These are phyloP conservation scores for Panus rudis DNA, from an alignment of 768 basidiomycete species.

Conservation along the genomic window DNA sequence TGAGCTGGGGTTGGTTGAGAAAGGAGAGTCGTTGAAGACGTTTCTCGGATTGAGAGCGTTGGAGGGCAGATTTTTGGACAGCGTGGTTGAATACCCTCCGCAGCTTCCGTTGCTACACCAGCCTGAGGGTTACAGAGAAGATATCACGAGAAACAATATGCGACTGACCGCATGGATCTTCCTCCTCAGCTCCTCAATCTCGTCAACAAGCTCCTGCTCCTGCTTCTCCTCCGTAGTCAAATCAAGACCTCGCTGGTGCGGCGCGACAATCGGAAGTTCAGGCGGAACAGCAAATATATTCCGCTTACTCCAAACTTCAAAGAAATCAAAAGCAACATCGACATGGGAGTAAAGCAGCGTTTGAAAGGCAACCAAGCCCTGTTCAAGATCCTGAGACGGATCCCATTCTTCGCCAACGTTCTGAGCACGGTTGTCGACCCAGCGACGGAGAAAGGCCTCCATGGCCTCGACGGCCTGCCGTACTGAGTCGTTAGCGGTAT, in stretches of 20 bases:
- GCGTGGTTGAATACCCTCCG: slow-evolving; percentile 50
- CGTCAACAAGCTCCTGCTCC: slow-evolving; percentile 45
- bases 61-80: slow-evolving; percentile 37
- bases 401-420: slow-evolving; percentile 42
- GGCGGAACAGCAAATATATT: slow-evolving; percentile 80
- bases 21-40: slow-evolving; percentile 37
- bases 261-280: slow-evolving; percentile 63
- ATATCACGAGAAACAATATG: background rate
- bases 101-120: slow-evolving; percentile 69
- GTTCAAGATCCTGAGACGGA: slow-evolving; percentile 62
- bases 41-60: slow-evolving; percentile 39
- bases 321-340: slow-evolving; percentile 87
- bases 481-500: slow-evolving; percentile 74
- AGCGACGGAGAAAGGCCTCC: slow-evolving; percentile 68
- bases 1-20: slow-evolving; percentile 35
- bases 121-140: slow-evolving; percentile 7
- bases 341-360: slow-evolving; percentile 84
- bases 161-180: slow-evolving; percentile 63
- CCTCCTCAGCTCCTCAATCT: slow-evolving; percentile 60
- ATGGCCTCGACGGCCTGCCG: slow-evolving; percentile 73
- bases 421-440: slow-evolving; percentile 61
- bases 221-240: slow-evolving; percentile 53
- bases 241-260: slow-evolving; percentile 70
- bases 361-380: slow-evolving; percentile 81
- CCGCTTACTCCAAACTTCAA: slow-evolving; percentile 83